These are phyloP conservation scores for Phytopythium aichiense DNA, from an alignment of 352 stramenopile genomes.

Conservation along the genomic window DNA sequence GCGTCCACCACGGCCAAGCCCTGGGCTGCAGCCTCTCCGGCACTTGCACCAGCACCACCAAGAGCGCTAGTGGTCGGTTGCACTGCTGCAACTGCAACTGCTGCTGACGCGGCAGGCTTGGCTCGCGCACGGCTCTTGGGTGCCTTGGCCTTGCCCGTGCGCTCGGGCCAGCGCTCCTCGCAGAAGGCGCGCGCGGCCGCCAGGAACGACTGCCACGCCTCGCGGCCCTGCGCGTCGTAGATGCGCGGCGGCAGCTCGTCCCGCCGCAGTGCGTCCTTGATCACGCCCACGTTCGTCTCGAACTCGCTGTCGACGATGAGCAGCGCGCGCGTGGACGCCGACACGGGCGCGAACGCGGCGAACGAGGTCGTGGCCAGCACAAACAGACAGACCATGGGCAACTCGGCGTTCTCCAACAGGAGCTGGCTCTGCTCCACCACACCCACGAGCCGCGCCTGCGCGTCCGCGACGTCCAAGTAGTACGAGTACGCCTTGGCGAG, in stretches of 20 bases:
- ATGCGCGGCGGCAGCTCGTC: constrained; percentile 28
- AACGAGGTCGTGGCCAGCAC: constrained; percentile 20
- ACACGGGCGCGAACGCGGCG: constrained; percentile 17
- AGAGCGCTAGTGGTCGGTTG: background rate
- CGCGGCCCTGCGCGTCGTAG: constrained; percentile 20
- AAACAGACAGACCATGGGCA: constrained; percentile 41
- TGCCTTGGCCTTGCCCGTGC: constrained; percentile 36
- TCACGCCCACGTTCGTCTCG: constrained; percentile 22
- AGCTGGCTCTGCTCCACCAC: constrained; percentile 22
- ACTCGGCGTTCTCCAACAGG: constrained; percentile 33
- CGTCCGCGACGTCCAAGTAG: constrained; percentile 47
- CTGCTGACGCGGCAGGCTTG: constrained; percentile 11
- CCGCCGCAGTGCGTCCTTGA: constrained; percentile 23
- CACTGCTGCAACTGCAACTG: background rate
- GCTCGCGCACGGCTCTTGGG: constrained; percentile 23
- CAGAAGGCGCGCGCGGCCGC: constrained; percentile 41
- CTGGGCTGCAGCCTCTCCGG: background rate
- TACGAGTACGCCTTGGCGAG: constrained; percentile 60
- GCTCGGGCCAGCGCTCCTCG: constrained; percentile 65
- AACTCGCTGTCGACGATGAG: constrained; percentile 16
- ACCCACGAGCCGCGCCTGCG: constrained; percentile 23
- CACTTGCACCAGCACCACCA: background rate
- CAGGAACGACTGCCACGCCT: constrained; percentile 37
- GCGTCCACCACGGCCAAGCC: background rate
- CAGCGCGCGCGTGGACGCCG: constrained; percentile 15